Evolutionary conservation across 768 basidiomycete species (phyloP).

Genomic region (Albatrellus ellisii): DNA sequence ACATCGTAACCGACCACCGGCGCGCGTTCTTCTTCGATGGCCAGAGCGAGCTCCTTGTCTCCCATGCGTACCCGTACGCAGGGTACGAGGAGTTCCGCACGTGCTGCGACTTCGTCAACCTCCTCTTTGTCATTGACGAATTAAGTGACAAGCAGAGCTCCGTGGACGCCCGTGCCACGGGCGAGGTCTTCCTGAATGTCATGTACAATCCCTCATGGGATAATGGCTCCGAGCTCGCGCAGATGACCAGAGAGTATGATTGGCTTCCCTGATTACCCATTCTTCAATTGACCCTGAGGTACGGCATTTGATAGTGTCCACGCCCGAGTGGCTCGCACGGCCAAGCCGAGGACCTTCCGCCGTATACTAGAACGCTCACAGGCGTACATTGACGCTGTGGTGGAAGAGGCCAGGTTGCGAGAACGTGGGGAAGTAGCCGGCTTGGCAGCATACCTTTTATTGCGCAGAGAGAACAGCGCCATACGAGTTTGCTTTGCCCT

Average conservation of each 20-base stretch:
- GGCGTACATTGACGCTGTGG: slow-evolving; percentile 44
- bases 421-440: slow-evolving; percentile 41
- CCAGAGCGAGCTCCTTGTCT: slow-evolving; percentile 46
- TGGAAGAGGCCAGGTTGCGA: slow-evolving; percentile 48
- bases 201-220: slow-evolving; percentile 39
- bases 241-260: slow-evolving; percentile 50
- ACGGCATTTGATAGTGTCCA: slow-evolving; percentile 31
- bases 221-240: slow-evolving; percentile 41
- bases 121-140: slow-evolving; percentile 57
- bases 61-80: slow-evolving; percentile 47
- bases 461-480: slow-evolving; percentile 61
- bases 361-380: slow-evolving; percentile 41
- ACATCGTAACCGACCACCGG: slow-evolving; percentile 45
- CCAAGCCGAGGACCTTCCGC: slow-evolving; percentile 32
- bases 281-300: background rate
- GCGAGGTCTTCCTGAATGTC: slow-evolving; percentile 37
- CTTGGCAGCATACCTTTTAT: slow-evolving; percentile 36
- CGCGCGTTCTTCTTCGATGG: slow-evolving; percentile 52
- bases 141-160: slow-evolving; percentile 54
- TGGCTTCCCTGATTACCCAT: background rate
- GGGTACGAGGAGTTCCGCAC: slow-evolving; percentile 44
- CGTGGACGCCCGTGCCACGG: slow-evolving; percentile 38
- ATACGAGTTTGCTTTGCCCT: slow-evolving; percentile 51
- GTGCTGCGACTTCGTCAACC: slow-evolving; percentile 50
- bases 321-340: slow-evolving; percentile 27